A percentile compares a stretch with the other conserved stretches of the same genome.
Conservation (phyloP, 257 asterid species). For the Salvia splendens region DNA sequence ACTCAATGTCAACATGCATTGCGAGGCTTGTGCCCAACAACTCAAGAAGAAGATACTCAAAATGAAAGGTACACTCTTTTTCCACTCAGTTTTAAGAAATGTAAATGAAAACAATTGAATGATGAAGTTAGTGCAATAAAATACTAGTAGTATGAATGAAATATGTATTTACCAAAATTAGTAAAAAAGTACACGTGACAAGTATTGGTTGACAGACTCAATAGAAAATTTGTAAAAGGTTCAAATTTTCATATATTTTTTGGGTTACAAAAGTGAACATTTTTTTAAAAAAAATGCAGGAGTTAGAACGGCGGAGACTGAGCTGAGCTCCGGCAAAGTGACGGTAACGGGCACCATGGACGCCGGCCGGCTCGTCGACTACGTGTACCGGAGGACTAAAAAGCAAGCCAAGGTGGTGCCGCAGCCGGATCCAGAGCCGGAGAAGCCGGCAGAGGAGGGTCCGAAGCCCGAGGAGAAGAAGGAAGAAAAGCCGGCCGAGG, state of each 20-base stretch:
- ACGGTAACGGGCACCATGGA: constrained; percentile 81
- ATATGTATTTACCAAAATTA: too few species aligned
- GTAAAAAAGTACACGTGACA: too few species aligned
- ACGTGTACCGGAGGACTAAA: constrained; percentile 73
- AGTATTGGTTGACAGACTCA: too few species aligned
- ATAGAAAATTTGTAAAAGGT: too few species aligned
- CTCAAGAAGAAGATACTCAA: constrained; percentile 82
- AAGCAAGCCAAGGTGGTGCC: constrained; percentile 83
- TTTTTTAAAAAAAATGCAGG: constrained; percentile 44
- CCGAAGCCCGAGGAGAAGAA: constrained; percentile 34
- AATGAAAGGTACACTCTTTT: constrained; percentile 65
- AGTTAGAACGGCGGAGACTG: constrained; percentile 73
- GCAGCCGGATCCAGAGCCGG: constrained; percentile 33
- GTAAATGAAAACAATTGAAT: too few species aligned
- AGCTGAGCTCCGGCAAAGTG: constrained; percentile 64
- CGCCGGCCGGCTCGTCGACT: constrained; percentile 67
- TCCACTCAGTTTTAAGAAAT: too few species aligned
- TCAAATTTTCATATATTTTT: too few species aligned
- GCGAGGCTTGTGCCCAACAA: constrained; percentile 84
- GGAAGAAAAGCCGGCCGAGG: constrained; percentile 37
- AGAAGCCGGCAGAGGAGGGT: too few species aligned
- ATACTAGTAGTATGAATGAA: too few species aligned
- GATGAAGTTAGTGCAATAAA: too few species aligned
- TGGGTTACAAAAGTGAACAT: too few species aligned
- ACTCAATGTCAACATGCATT: constrained; percentile 81